Evolutionary conservation across 495 filamentous ascomycete species (phyloP), one percentile per base, ranked within the genome.

Genomic region (Penicillium longicatenatum): DNA sequence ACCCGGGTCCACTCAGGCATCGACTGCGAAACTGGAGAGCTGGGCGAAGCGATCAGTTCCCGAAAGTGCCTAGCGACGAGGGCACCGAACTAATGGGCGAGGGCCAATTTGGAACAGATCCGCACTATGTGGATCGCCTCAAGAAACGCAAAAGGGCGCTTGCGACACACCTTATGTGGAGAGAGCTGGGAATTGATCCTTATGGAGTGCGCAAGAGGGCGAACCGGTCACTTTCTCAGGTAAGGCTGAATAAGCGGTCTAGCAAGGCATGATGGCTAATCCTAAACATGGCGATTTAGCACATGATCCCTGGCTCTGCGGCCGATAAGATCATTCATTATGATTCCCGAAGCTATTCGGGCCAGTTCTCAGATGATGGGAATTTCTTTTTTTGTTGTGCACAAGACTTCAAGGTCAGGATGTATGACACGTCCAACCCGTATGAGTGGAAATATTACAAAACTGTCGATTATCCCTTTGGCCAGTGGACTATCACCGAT

Each of bases 351-450:
- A 92, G 93, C 53, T 97, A 96, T 69, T 97, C 92, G 14, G 94
- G 94, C 6, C 94, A 98, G 70, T 98, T 97, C 68, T 96, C 91
- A 0, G 89, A 93, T 52, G 94, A 98, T 62, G 94, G 94, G 6
- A 96, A 96, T 75, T 97, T 97, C 75, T 98, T 96, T 72, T 98
- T 96, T 70, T 88, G 87, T n/a, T 93, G 89, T 62, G 87, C 86
- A 21, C 93, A 97, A 69, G 93, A 98, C 69, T 97, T 94, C 73
- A 86, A 83, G 54, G 91, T 98, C 14, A 88, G 93, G 20, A 92
- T 98, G 89, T 98, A 98, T 69, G 94, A 98, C 68, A 97, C 94
- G 0, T 95, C 91, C 2, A 96, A 97, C 57, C 94, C 94, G 0
- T 95, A 93, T 68, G 83, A 90, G 52, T 98, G 94, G 94, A 88